Percentiles rank a stretch among this genome's conserved stretches.
Conservation (phyloP, 805 yeast genomes). For the Saccharomycopsis sp. region DNA sequence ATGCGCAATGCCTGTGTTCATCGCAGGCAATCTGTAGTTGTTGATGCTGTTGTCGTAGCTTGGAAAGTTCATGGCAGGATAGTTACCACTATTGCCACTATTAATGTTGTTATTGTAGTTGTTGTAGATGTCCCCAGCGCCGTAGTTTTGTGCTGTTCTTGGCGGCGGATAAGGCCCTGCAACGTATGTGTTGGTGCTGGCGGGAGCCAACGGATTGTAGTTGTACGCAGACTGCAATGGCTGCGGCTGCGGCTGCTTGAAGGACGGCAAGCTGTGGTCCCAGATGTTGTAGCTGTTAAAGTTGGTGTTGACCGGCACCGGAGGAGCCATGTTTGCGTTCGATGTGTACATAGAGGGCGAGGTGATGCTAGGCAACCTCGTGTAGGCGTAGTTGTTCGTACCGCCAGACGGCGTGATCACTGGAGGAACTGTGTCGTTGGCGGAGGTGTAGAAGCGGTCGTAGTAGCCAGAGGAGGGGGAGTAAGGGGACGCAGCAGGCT, state of each 20-base stretch:
- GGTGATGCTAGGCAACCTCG: not conserved
- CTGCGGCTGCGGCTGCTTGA: not conserved
- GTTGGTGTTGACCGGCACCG: not conserved
- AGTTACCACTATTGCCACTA: not conserved
- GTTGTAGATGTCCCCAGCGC: not conserved
- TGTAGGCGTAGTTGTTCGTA: not conserved
- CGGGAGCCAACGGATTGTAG: too few species aligned
- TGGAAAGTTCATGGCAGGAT: not conserved
- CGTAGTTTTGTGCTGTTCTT: not conserved
- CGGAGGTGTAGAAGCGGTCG: not conserved
- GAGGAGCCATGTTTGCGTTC: not conserved
- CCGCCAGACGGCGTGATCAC: conserved; percentile 2
- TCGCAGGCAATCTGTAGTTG: not conserved
- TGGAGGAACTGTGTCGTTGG: not conserved
- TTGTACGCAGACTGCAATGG: not conserved
- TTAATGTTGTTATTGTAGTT: not conserved
- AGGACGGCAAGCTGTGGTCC: not conserved
- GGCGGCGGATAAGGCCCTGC: not conserved
- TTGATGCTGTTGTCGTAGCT: not conserved
- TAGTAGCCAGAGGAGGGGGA: not conserved
- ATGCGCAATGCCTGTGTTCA: not conserved
- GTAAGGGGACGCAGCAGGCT: not conserved
- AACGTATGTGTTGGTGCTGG: not conserved
- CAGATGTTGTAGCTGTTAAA: not conserved
- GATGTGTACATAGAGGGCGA: not conserved